Evolutionary conservation across 768 basidiomycete genomes (phyloP).

Genomic region (Amanita thiersii): DNA sequence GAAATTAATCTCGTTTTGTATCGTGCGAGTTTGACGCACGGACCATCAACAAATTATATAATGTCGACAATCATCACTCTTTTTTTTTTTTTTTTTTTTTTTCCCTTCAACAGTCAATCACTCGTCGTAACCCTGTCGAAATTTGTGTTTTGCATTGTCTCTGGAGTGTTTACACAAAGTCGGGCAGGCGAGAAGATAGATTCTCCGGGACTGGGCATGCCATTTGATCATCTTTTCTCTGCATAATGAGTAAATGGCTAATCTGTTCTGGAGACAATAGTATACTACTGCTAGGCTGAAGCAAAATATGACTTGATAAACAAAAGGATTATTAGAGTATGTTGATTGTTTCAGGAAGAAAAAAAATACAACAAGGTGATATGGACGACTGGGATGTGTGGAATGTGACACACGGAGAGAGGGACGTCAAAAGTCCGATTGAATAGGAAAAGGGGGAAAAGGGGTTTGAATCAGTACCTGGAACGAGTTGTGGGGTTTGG

Average conservation of each 20-base stretch:
- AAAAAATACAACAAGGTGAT: background rate
- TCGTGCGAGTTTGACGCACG: slow-evolving; percentile 16
- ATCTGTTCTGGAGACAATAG: slow-evolving; percentile 59
- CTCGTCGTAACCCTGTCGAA: slow-evolving; percentile 15
- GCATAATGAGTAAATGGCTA: slow-evolving; percentile 53
- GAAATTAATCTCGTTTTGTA: slow-evolving; percentile 14
- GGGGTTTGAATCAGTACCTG: no score
- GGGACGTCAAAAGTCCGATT: no score
- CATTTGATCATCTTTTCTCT: slow-evolving; percentile 34
- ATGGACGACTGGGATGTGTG: no score
- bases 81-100: slow-evolving; percentile 13
- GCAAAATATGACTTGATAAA: background rate
- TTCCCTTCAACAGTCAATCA: slow-evolving; percentile 24
- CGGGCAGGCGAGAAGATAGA: slow-evolving; percentile 41
- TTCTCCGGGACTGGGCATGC: slow-evolving; percentile 62
- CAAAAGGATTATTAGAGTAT: background rate
- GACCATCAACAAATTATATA: slow-evolving; percentile 19
- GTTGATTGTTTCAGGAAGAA: background rate
- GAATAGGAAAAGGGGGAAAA: no score
- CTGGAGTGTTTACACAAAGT: slow-evolving; percentile 8
- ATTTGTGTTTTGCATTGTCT: slow-evolving; percentile 11
- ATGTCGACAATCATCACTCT: slow-evolving; percentile 13
- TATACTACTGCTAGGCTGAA: no score
- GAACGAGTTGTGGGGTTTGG: no score
- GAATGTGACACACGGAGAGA: no score